Base-by-base conservation (phyloP, 345 rosid genomes). In the Clausena lansium region DNA sequence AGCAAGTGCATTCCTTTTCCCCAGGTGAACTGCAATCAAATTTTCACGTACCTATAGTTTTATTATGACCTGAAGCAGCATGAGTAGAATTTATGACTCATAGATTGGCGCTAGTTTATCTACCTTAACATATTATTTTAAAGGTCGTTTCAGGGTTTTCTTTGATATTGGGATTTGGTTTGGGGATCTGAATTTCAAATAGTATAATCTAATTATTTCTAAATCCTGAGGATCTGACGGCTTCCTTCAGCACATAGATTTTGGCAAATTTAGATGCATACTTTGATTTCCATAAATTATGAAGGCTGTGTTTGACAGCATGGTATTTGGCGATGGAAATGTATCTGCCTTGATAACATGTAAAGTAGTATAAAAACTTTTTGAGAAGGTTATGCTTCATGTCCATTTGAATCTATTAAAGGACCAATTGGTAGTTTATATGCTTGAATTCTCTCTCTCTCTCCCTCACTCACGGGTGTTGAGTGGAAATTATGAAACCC, bases 1-100 rank as follows among this genome's bases (percentile, higher is more conserved):
- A 94, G 98, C 94, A 93, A 91, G 82, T 97, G 98, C 81, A 82
- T 93, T 78, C 98, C 99, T 77, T 97, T 91, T 77, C 84, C 86
- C n/a, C 91, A 88, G 85, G 99, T 91, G 85, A 79, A 55, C 57
- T 4, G 5, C 19, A 27, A 59, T 17, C 54, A 74, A n/a, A 24
- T 20, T 36, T 76, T 70, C 32, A 54, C 30, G 9, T 55, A 66
- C 15, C 71, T 61, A 14, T 64, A 7, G 50, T 67, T 38, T 36
- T 39, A 9, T 64, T 64, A 66, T 66, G 15, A 36, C 28, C 27
- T 66, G 45, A 11, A 36, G 25, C 27, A 66, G 19, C 67, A 32
- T 20, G 38, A 32, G 24, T 36, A 27, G 15, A 61, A 64, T 33
- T 64, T 66, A 22, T 10, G 36, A 9, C 35, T 27, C 3, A 17